These are phyloP conservation scores for Solanum hybrid DNA, from an alignment of 305 asterid genomes.

Conservation along the genomic window DNA sequence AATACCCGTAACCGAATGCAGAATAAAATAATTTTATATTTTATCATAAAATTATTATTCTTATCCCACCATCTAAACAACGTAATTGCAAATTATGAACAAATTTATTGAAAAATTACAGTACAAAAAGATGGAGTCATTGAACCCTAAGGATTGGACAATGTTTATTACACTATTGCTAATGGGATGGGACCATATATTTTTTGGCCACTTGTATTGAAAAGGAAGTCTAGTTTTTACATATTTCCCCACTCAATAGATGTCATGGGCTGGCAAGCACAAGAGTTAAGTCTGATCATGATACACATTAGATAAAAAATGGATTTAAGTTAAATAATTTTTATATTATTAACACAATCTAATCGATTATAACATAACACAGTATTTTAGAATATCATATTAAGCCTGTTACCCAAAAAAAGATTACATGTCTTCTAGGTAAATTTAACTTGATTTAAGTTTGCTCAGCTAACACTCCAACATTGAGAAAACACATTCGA, in stretches of 20 bases:
- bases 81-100: not conserved
- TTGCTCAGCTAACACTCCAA: not conserved
- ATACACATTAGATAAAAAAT: not conserved
- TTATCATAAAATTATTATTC: not conserved
- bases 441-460: not conserved
- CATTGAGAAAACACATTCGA: not conserved
- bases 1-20: not conserved
- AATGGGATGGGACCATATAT: not conserved
- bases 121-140: not conserved
- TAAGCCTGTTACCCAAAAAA: not conserved
- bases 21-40: not conserved
- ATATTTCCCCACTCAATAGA: not conserved
- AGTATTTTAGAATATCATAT: not conserved
- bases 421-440: not conserved
- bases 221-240: not conserved
- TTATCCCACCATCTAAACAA: not conserved
- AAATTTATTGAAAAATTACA: too few relatives aligned
- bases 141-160: not conserved
- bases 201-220: not conserved
- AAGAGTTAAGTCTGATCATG: not conserved
- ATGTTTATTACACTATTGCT: not conserved
- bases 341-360: not conserved
- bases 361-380: not conserved
- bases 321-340: not conserved
- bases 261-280: conserved; percentile 1